Evolutionary conservation across 768 basidiomycete genomes (phyloP).

Genomic region (Panellus pusillus): DNA sequence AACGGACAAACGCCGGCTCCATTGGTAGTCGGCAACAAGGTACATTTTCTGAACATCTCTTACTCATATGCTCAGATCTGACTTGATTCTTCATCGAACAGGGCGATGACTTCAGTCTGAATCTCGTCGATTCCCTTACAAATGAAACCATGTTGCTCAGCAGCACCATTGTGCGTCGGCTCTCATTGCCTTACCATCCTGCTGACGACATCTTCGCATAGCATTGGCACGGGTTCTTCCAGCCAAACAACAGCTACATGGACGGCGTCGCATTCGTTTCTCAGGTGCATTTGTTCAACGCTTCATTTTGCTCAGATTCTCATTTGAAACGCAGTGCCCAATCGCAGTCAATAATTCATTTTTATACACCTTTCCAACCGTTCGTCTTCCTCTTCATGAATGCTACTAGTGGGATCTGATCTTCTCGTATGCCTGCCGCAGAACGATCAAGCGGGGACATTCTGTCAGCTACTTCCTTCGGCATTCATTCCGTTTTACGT

Average conservation of each 20-base stretch:
- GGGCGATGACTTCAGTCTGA: conserved; percentile 6
- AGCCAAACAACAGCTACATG: conserved; percentile 3
- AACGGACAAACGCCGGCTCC: conserved; percentile 8
- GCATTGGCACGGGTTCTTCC: conserved; percentile 15
- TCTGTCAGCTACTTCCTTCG: conserved; percentile 15
- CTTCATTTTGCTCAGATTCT: neutral
- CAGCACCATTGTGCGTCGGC: neutral
- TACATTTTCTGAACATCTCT: neutral
- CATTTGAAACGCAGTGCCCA: conserved; percentile 5
- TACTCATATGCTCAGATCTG: no score
- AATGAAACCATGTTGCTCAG: conserved; percentile 9
- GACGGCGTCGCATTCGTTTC: neutral
- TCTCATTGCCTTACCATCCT: neutral
- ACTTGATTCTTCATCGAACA: neutral
- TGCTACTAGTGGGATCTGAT: no score
- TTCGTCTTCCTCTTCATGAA: neutral
- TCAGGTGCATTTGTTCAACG: neutral
- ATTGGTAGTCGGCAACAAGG: conserved; percentile 13
- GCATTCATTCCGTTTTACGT: no score
- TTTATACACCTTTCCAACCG: conserved; percentile 8
- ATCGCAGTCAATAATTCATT: neutral
- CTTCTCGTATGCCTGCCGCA: neutral
- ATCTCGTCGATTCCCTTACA: conserved; percentile 2
- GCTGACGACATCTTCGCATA: neutral
- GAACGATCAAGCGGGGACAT: conserved; percentile 28